phyloP scores from a whole-genome alignment of 805 yeast genomes.

The Saccharomycopsis sp. region DNA sequence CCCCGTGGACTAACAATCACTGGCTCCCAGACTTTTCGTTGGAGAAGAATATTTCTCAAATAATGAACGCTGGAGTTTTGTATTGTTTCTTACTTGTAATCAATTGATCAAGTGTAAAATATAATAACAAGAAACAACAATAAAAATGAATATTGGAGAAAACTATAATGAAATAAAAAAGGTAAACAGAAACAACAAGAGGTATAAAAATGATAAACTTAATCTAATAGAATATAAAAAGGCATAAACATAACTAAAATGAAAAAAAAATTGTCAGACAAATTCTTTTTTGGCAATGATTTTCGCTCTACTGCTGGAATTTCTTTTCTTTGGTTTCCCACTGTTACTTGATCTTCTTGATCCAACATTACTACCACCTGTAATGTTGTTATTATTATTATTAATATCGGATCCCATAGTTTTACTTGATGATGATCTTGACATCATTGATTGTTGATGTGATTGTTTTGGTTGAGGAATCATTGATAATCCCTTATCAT shows the following conservation, averaged over 20 bases:
- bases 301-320: slow-evolving; percentile 7
- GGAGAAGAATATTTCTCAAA: no score
- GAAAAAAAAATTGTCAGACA: slow-evolving; percentile 1
- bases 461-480: slow-evolving; percentile 13
- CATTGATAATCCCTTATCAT: slow-evolving; percentile 3
- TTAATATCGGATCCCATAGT: no score
- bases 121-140: no score
- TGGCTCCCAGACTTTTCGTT: no score
- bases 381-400: no score
- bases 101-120: no score
- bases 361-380: neutral
- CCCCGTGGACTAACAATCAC: no score
- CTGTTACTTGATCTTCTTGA: neutral
- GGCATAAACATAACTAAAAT: neutral
- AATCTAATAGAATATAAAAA: neutral
- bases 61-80: no score
- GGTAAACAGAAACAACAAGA: neutral
- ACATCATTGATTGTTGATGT: slow-evolving; percentile 2
- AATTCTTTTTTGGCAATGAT: slow-evolving; percentile 15
- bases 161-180: neutral
- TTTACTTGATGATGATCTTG: neutral
- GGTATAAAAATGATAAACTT: neutral
- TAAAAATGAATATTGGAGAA: neutral
- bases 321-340: slow-evolving; percentile 4
- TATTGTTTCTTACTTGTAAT: no score